Conservation (phyloP, 192 early-diverging fungal species). For the Umbelopsis isabellina region DNA sequence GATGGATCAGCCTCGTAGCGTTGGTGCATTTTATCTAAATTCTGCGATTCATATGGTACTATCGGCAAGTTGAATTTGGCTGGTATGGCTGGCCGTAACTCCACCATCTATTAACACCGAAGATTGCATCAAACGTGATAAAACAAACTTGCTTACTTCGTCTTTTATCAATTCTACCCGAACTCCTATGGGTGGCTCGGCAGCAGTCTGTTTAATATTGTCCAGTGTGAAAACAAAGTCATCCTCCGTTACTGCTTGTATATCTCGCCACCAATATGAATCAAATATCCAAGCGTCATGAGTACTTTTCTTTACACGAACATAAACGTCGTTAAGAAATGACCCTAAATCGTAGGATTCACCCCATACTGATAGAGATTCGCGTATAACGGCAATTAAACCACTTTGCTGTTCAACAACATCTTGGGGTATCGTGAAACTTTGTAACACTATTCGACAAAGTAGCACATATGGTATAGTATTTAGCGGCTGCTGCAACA, state of each 20-base stretch:
- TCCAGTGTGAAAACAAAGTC: background rate
- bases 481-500: constrained; percentile 5
- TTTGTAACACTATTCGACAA: background rate
- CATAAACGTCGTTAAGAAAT: constrained; percentile 1
- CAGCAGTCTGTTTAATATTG: background rate
- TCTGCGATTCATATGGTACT: background rate
- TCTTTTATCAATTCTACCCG: constrained; percentile 1
- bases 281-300: background rate
- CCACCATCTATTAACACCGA: background rate
- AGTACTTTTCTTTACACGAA: background rate
- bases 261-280: constrained; percentile 5
- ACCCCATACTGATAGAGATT: background rate
- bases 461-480: background rate
- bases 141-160: background rate
- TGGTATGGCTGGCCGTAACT: background rate
- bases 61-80: constrained; percentile 1
- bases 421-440: background rate
- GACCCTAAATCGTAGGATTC: background rate
- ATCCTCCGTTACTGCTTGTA: background rate
- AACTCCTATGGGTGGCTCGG: background rate
- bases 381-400: background rate
- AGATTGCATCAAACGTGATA: background rate
- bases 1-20: constrained; percentile 4
- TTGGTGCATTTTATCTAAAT: constrained; percentile 2
- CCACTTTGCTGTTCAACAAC: background rate